phyloP scores from a whole-genome alignment of 2,329 filamentous ascomycete genomes.

The Paramyrothecium roridum region DNA sequence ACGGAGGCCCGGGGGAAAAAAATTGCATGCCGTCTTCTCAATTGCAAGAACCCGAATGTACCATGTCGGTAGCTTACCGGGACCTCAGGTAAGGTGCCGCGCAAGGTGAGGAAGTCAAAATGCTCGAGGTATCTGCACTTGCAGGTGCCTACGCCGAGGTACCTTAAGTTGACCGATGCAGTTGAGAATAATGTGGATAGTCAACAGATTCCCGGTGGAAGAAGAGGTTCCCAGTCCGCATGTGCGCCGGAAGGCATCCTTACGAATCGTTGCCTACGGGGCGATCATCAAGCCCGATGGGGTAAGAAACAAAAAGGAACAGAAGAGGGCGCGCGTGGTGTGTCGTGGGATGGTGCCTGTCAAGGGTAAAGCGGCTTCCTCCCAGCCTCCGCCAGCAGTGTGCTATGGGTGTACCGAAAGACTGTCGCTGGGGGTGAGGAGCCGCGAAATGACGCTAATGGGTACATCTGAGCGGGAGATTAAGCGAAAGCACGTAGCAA shows the following conservation, averaged over 20 bases:
- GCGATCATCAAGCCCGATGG: background rate
- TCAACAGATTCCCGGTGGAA: background rate
- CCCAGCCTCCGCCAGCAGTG: background rate
- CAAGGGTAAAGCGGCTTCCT: background rate
- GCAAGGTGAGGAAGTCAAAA: too few species aligned
- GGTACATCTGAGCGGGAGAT: conserved; percentile 23
- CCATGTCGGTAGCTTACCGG: too few species aligned
- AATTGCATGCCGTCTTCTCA: too few species aligned
- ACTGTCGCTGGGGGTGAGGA: conserved; percentile 5
- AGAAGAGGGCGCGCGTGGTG: background rate
- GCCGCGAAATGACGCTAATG: conserved; percentile 22
- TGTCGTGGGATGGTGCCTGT: background rate
- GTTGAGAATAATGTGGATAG: too few species aligned
- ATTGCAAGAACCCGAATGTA: too few species aligned
- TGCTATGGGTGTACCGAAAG: conserved; percentile 4
- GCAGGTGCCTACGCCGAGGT: too few species aligned
- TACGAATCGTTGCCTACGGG: background rate
- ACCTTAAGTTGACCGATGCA: too few species aligned
- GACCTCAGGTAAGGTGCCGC: too few species aligned
- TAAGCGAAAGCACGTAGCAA: conserved; percentile 27
- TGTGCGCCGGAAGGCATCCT: background rate
- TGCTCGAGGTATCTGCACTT: too few species aligned
- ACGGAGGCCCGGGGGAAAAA: too few species aligned
- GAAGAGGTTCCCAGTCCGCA: background rate
- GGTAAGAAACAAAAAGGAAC: background rate